Conservation (phyloP, 441 rosid species). For the Adansonia madagascariensis region DNA sequence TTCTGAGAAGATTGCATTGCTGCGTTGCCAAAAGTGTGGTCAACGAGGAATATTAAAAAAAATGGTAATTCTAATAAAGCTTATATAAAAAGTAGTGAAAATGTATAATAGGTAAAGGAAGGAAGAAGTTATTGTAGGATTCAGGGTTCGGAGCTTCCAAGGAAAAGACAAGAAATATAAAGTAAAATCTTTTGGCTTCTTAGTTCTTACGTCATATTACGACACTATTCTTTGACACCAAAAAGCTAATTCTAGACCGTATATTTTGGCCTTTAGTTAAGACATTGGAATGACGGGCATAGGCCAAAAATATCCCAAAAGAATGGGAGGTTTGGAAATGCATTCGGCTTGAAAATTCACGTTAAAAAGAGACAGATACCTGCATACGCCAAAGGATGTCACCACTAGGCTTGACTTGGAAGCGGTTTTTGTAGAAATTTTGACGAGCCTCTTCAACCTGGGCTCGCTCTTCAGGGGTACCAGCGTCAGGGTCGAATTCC, state of each 20-base stretch:
- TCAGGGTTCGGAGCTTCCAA: not conserved
- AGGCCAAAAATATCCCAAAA: no score
- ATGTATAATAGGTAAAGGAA: not conserved
- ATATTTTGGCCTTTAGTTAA: not conserved
- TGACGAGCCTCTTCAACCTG: slow-evolving; percentile 58
- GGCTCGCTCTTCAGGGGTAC: slow-evolving; percentile 48
- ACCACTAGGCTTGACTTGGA: slow-evolving; percentile 51
- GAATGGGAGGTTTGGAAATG: not conserved
- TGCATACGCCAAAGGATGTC: slow-evolving; percentile 69
- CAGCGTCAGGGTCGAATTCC: slow-evolving; percentile 58
- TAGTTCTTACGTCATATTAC: not conserved
- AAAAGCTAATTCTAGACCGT: no score
- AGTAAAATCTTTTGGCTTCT: not conserved
- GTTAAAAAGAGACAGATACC: slow-evolving; percentile 33
- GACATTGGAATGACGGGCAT: no score
- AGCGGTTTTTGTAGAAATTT: slow-evolving; percentile 44
- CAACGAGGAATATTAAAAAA: no score
- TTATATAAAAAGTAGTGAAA: not conserved
- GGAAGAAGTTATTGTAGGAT: not conserved
- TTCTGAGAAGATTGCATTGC: not conserved
- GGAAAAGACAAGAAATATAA: not conserved
- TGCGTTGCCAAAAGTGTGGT: no score
- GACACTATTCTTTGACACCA: not conserved
- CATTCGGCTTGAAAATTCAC: no score
- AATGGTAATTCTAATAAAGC: no score